Evolutionary conservation across 345 rosid genomes (phyloP), one percentile per base, ranked within the genome.

Genomic region (Rhodamnia argentea): DNA sequence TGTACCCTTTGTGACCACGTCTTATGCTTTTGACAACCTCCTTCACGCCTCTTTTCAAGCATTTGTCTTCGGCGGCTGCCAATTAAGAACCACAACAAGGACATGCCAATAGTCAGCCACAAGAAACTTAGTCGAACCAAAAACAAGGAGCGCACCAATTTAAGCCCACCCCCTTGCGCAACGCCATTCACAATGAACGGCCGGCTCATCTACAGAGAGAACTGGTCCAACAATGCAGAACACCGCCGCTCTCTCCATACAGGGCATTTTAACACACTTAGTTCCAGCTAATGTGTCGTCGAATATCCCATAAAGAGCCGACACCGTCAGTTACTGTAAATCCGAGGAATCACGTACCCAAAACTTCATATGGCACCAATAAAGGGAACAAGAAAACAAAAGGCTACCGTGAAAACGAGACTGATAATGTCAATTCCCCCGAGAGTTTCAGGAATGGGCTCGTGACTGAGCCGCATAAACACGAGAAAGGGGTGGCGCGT

Each of bases 11-110:
- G 29, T 94, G 92, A 32, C 98, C 96, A 5, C 99, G 96, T 53
- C 99, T 89, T 12, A 97, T 96, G 83, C 99, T 96, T 87, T 96
- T 95, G 14, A 97, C 98, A 5, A 97, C 99, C 92, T 97, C 99
- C 88, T 97, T 97, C 57, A 97, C 99, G 23, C 99, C 99, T 90
- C 99, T 93, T 92, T 96, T 97, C 95, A 97, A 90, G 89, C 99
- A 96, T 88, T 95, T 97, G 52, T 92, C 92, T 37, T 95, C 99
- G 82, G 99, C 94, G 85, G 98, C 99, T 97, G 89, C 37, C 78
- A 70, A 70, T 70, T 20, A 70, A 42, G 27, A 27, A 54, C 60
- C 56, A 22, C 62, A 29, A 83, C 84, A 29, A 83, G n/a, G 8
- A 27, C 83, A 81, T 64, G 76, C 44, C 13, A 1, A 64, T 62